Conservation (phyloP, 1,284 basidiomycete genomes). For the Psilocybe mexicana region DNA sequence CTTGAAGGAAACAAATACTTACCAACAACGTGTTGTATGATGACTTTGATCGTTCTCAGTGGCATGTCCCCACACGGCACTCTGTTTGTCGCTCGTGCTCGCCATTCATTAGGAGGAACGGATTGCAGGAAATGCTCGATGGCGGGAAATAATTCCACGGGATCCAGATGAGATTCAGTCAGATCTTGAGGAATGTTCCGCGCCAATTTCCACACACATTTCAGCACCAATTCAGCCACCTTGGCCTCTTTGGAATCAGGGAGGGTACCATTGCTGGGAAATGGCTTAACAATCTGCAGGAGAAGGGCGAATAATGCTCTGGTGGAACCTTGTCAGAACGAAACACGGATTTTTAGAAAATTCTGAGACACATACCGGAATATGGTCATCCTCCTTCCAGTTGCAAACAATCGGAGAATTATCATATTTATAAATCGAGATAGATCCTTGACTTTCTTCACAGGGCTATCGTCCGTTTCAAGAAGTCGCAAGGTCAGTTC, state of each 20-base stretch:
- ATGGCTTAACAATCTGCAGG: constrained; percentile 86
- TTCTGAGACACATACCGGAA: constrained; percentile 68
- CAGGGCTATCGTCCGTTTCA: constrained; percentile 84
- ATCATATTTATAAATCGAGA: constrained; percentile 99
- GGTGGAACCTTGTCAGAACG: not conserved
- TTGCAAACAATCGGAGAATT: constrained; percentile 90
- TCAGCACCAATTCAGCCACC: constrained; percentile 94
- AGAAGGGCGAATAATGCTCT: constrained; percentile 80
- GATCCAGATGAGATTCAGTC: constrained; percentile 76
- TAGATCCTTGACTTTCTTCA: constrained; percentile 81
- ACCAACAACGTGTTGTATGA: constrained; percentile 95
- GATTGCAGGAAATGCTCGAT: constrained; percentile 94
- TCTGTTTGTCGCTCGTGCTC: constrained; percentile 84
- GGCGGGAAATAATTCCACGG: constrained; percentile 89
- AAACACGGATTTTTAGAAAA: not conserved
- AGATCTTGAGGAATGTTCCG: constrained; percentile 93
- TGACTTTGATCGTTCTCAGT: constrained; percentile 94
- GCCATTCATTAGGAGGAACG: constrained; percentile 95
- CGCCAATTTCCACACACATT: constrained; percentile 98
- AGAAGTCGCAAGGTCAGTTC: constrained; percentile 88
- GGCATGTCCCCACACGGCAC: constrained; percentile 98
- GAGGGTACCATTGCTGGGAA: constrained; percentile 67
- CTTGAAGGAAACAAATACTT: constrained; percentile 35
- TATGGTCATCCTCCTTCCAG: constrained; percentile 87
- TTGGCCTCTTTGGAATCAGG: constrained; percentile 80